Percentiles rank a stretch among this genome's conserved stretches.
These are phyloP conservation scores for Coleophoma cylindrospora DNA, from an alignment of 2,329 filamentous ascomycete genomes.

Conservation along the genomic window DNA sequence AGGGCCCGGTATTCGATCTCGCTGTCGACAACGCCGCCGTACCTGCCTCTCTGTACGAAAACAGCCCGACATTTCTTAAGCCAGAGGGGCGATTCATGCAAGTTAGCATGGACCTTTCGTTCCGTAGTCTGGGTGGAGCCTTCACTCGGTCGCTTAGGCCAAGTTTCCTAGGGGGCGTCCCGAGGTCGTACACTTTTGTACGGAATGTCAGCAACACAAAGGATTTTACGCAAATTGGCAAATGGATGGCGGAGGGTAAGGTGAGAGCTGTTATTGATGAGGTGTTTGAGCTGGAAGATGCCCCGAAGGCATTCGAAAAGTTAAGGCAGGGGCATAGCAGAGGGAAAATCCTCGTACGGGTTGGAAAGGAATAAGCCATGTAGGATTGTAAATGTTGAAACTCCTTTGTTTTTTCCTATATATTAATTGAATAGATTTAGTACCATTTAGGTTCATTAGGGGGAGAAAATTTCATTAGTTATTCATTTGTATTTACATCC, in stretches of 20 bases:
- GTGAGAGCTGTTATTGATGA: constrained; percentile 51
- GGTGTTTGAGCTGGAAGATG: constrained; percentile 49
- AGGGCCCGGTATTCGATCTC: constrained; percentile 2
- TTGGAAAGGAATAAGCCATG: neutral
- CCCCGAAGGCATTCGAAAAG: constrained; percentile 50
- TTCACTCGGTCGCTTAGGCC: neutral
- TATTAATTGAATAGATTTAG: too few species aligned
- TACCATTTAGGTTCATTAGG: too few species aligned
- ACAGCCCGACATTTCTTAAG: neutral
- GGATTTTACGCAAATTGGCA: constrained; percentile 43
- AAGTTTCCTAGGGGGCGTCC: constrained; percentile 5
- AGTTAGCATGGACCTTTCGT: too few species aligned
- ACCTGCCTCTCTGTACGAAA: neutral
- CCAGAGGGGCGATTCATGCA: neutral
- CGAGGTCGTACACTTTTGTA: constrained; percentile 37
- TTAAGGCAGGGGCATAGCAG: constrained; percentile 48
- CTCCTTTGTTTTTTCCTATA: too few species aligned
- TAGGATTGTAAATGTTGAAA: too few species aligned
- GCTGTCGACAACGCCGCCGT: constrained; percentile 1
- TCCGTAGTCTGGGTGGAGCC: constrained; percentile 37
- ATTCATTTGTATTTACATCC: too few species aligned
- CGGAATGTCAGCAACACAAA: constrained; percentile 38
- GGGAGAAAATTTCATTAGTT: too few species aligned
- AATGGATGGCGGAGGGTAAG: constrained; percentile 54
- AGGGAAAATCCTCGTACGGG: constrained; percentile 50